Evolutionary conservation across 768 basidiomycete genomes (phyloP), one percentile per base, ranked within the genome.

Genomic region (Trametes coccinea): DNA sequence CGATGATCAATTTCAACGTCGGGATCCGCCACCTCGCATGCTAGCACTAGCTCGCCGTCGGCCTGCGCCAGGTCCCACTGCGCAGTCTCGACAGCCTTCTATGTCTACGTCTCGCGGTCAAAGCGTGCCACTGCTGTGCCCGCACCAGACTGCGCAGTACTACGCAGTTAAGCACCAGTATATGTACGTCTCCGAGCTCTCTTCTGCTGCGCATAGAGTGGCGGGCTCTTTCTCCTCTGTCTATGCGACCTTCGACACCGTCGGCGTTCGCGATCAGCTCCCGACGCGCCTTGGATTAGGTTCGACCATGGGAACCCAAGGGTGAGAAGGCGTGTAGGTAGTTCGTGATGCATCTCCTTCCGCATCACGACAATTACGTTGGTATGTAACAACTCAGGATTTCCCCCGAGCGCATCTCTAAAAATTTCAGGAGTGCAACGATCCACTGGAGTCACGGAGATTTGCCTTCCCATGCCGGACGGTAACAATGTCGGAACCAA

Each of bases 81-180:
- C 54, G 55, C 60, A 51, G 44, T 37, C 11, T 37, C 51, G 31
- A 39, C 48, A 31, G 48, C 48, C 39, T 27, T 53, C 51, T 50
- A 46, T 57, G 34, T 56, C 62, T 45, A 54, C 53, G 48, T 43
- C 53, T 50, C 45, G 51, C 56, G 45, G 51, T 48, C 56, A 52
- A 46, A 40, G 27, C 56, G 22, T 34, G 50, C 52, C 43, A 30
- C 10, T 41, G 45, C 56, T 62, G 61, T 56, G 61, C 61, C 31
- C 61, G 60, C 60, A 37, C 30, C 47, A 17, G 39, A 33, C 45
- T 37, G 58, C 58, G 57, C 58, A 59, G 62, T 31, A 44, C 62
- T 31, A 44, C 62, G 62, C 62, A 64, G 62, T 64, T 64, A 46
- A 41, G 58, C 58, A 55, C 5, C 29, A n/a, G 53, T 64, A 64